Percentiles rank a stretch among this genome's conserved stretches.
Conservation (phyloP, 1,284 basidiomycete species). For the Peniophora sp. region DNA sequence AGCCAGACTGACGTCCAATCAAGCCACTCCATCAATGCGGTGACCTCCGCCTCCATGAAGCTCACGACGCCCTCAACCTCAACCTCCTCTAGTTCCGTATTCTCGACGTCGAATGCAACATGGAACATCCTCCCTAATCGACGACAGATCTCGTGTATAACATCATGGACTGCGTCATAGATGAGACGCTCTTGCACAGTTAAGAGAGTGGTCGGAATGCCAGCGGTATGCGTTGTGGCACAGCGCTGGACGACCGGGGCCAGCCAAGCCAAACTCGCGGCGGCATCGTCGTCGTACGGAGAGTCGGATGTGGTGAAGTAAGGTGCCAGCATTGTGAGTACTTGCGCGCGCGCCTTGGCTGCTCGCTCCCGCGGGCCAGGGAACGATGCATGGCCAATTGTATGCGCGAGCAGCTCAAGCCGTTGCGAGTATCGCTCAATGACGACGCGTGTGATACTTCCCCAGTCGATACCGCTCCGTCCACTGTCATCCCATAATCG, state of each 20-base stretch:
- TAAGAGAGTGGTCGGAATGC: slow-evolving; percentile 16
- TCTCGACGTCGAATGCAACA: slow-evolving; percentile 17
- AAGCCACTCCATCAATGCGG: slow-evolving; percentile 32
- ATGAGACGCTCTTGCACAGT: slow-evolving; percentile 28
- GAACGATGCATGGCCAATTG: slow-evolving; percentile 18
- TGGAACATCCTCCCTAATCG: slow-evolving; percentile 35
- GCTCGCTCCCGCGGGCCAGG: slow-evolving; percentile 4
- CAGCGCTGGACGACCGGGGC: slow-evolving; percentile 23
- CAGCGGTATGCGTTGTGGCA: slow-evolving; percentile 26
- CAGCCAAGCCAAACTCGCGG: slow-evolving; percentile 19
- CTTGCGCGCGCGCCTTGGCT: slow-evolving; percentile 17
- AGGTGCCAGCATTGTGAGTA: slow-evolving; percentile 27
- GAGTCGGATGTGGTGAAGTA: slow-evolving; percentile 17
- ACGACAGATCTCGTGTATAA: slow-evolving; percentile 37
- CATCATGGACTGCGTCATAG: slow-evolving; percentile 24
- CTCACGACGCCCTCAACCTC: slow-evolving; percentile 1
- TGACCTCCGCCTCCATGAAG: slow-evolving; percentile 16
- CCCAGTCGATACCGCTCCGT: slow-evolving; percentile 35
- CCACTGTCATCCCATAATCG: slow-evolving; percentile 3
- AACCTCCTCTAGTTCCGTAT: slow-evolving; percentile 12
- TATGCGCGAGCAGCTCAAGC: slow-evolving; percentile 29
- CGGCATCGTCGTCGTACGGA: not conserved
- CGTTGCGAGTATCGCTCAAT: slow-evolving; percentile 34
- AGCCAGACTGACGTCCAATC: slow-evolving; percentile 36
- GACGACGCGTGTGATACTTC: slow-evolving; percentile 27